Evolutionary conservation across 352 stramenopile genomes (phyloP).

Genomic region (Proteromonas lacertae): DNA sequence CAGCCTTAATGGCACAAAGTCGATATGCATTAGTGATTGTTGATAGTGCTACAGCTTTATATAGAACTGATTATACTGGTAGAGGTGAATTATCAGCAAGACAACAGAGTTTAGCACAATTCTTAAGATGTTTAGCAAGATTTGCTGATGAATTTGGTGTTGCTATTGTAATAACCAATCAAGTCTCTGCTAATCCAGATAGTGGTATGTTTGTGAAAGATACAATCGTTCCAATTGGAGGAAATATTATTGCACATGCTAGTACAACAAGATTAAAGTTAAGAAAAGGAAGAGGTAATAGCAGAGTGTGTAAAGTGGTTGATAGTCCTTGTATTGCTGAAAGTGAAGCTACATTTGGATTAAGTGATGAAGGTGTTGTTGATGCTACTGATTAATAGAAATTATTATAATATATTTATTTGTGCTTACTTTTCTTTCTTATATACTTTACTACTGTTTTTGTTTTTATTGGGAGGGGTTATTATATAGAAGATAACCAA

Average conservation of each 20-base stretch:
- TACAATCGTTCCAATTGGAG: conserved; percentile 33
- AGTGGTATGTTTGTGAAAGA: conserved; percentile 50
- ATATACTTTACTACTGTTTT: too few relatives aligned
- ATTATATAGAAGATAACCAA: too few relatives aligned
- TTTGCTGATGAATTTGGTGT: conserved; percentile 97
- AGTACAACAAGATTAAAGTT: conserved; percentile 71
- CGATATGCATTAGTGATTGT: conserved; percentile 64
- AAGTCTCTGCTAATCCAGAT: conserved; percentile 30
- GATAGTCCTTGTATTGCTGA: too few relatives aligned
- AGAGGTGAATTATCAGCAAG: conserved; percentile 72
- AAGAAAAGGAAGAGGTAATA: conserved; percentile 77
- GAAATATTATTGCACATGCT: conserved; percentile 83
- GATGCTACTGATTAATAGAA: too few relatives aligned
- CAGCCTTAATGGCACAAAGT: conserved; percentile 89
- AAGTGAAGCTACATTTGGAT: too few relatives aligned
- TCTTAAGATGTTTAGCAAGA: conserved; percentile 71
- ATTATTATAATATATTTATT: too few relatives aligned
- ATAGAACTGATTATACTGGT: conserved; percentile 89
- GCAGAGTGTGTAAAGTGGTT: conserved; percentile 82
- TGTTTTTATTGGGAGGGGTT: too few relatives aligned
- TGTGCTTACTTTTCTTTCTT: too few relatives aligned
- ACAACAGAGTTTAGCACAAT: conserved; percentile 28
- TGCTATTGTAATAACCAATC: conserved; percentile 58
- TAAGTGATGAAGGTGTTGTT: too few relatives aligned
- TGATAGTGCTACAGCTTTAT: conserved; percentile 84